Evolutionary conservation across 257 asterid species (phyloP), one percentile per base, ranked within the genome.

Genomic region (Pogostemon cablin): DNA sequence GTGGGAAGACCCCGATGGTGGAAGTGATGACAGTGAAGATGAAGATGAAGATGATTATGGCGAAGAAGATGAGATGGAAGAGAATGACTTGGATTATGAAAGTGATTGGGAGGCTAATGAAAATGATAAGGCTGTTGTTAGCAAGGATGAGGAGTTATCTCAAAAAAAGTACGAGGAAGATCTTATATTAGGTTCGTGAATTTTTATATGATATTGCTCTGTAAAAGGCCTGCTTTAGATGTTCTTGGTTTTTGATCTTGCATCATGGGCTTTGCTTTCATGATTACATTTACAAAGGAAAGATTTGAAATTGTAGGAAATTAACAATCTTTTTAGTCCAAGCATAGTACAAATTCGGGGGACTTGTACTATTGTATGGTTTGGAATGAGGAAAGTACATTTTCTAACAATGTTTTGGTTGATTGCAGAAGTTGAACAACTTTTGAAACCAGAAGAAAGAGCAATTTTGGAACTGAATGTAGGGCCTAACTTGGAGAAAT

Each of bases 1-100:
- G 48, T 88, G 95, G 96, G 96, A 93, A 55, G 95, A 88, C 74
- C 93, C 91, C 12, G 90, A 83, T 72, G 88, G 86, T 70, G 95
- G 72, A 47, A 80, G 88, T 69, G 88, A 87, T 82, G 89, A 79
- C 55, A 87, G 92, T 56, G 98, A 84, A 34, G 69, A 64, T 46
- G 92, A 90, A 34, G 86, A 85, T 25, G 88, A 80, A 0, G 49
- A 56, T 0, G 83, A 81, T 1, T 88, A 79, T 48, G 56, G 17
- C 34, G 90, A 80, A 32, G 79, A 72, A 0, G 89, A 69, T 42
- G 86, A 81, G 35, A 32, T 3, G 62, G 86, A 83, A 58, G 95
- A 83, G 46, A 81, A 81, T 74, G 90, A 86, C 69, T 81, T 74
- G 88, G 91, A 82, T 79, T 87, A 84, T 57, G 87, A 86, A 69